A percentile compares a stretch with the other conserved stretches of the same genome.
phyloP scores from a whole-genome alignment of 1,139 yeast species.

The Blastobotrys arbuscula region DNA sequence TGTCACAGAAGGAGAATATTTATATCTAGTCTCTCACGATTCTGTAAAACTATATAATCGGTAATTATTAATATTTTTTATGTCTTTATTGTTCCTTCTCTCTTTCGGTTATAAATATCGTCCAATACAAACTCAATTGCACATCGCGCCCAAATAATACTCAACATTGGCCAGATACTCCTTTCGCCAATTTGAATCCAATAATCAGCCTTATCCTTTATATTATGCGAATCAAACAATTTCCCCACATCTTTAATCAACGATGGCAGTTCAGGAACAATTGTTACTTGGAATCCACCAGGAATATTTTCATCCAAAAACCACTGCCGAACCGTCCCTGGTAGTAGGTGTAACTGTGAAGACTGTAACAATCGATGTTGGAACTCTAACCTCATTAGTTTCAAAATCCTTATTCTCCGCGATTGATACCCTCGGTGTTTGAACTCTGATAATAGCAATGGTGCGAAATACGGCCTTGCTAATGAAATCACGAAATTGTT shows the following conservation, averaged over 20 bases:
- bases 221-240: conserved; percentile 66
- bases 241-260: conserved; percentile 62
- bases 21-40: conserved; percentile 51
- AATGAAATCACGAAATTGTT: conserved; percentile 85
- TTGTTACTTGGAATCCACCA: conserved; percentile 72
- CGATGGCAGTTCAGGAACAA: conserved; percentile 77
- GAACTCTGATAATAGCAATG: conserved; percentile 75
- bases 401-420: conserved; percentile 41
- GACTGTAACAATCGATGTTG: conserved; percentile 79
- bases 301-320: conserved; percentile 88
- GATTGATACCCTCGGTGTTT: conserved; percentile 53
- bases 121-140: conserved; percentile 86
- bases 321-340: conserved; percentile 64
- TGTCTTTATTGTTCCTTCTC: neutral
- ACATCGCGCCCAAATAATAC: conserved; percentile 82
- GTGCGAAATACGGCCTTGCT: conserved; percentile 91
- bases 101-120: conserved; percentile 51
- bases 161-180: conserved; percentile 89
- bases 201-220: conserved; percentile 67
- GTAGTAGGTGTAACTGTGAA: conserved; percentile 71
- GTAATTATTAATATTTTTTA: neutral
- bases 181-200: conserved; percentile 91
- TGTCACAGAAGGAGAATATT: conserved; percentile 57
- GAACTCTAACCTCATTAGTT: conserved; percentile 55
- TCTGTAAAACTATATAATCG: conserved; percentile 36